Evolutionary conservation across 1,139 yeast species (phyloP), one percentile per base, ranked within the genome.

Genomic region (Casaregolazyma lundiana): DNA sequence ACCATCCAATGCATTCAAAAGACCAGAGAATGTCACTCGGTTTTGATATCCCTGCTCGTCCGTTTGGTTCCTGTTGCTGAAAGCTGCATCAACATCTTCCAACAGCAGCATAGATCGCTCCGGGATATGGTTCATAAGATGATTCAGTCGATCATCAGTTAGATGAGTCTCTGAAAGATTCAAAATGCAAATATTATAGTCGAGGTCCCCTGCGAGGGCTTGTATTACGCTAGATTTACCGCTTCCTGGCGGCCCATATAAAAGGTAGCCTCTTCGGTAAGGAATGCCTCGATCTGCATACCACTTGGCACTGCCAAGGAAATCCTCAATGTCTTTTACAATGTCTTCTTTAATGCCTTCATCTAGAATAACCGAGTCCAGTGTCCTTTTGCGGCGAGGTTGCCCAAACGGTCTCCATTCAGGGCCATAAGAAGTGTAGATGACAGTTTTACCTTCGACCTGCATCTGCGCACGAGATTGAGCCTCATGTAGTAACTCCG

Each of bases 371-470:
- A 92, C 99, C 11, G 95, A 85, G 4, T 86, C 92, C 34, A 90
- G 68, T 42, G 83, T 70, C 58, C 99, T 75, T 66, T 92, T 90
- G 56, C 83, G 83, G 54, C 97, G 75, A 1, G 99, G 97, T 62
- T 85, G 94, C 1, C 99, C 99, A 70, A 92, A 92, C 2, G 96
- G 96, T 57, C 98, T 75, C 99, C 99, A 92, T 62, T 92, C 99
- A 11, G 96, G 96, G 1, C 97, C 98, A 86, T 94, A 90, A 2
- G 96, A 85, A 1, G 96, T 88, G 66, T 78, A 92, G 5, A 92
- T 71, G 7, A 92, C 98, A 0, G 98, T 92, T 61, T 89, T 90
- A 8, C 98, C 98, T 60, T 89, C 96, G 50, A 86, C 83, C 35
- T 84, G 77, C 60, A 80, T 81, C 63, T 89, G 73, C 0, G 97